These are phyloP conservation scores for Trichoderma asperelloides DNA, from an alignment of 495 filamentous ascomycete species.

Conservation along the genomic window DNA sequence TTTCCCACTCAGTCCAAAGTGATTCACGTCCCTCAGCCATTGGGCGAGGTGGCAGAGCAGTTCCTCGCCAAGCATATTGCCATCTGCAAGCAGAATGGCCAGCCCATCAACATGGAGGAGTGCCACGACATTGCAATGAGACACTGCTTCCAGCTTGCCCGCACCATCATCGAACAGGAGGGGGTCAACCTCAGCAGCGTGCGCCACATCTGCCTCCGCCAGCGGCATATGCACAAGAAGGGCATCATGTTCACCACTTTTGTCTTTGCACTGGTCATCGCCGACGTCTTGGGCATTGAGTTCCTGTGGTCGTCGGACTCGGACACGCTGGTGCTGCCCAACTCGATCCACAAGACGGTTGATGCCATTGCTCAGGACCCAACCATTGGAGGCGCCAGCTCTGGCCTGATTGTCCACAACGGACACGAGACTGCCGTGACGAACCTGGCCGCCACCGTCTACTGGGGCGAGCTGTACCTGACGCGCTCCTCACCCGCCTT, in stretches of 20 bases:
- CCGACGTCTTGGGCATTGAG: not conserved
- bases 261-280: not conserved
- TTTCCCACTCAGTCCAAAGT: not conserved
- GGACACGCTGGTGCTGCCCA: not conserved
- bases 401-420: not conserved
- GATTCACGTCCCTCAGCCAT: not conserved
- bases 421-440: not conserved
- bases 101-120: not conserved
- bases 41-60: slow-evolving; percentile 2
- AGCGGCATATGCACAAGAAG: slow-evolving; percentile 2
- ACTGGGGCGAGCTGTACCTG: slow-evolving; percentile 3
- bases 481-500: not conserved
- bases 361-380: not conserved
- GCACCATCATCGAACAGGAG: not conserved
- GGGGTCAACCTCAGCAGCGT: not conserved
- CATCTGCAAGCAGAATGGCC: slow-evolving; percentile 3
- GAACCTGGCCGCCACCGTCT: not conserved
- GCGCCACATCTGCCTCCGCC: not conserved
- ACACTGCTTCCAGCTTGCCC: not conserved
- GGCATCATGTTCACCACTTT: slow-evolving; percentile 5
- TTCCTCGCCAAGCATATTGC: not conserved
- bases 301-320: slow-evolving; percentile 5
- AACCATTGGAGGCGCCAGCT: not conserved
- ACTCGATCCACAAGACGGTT: not conserved
- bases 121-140: not conserved